Percentiles rank a stretch among this genome's conserved stretches.
These are phyloP conservation scores for Eucalyptus sp. DNA, from an alignment of 345 rosid species.

Conservation along the genomic window DNA sequence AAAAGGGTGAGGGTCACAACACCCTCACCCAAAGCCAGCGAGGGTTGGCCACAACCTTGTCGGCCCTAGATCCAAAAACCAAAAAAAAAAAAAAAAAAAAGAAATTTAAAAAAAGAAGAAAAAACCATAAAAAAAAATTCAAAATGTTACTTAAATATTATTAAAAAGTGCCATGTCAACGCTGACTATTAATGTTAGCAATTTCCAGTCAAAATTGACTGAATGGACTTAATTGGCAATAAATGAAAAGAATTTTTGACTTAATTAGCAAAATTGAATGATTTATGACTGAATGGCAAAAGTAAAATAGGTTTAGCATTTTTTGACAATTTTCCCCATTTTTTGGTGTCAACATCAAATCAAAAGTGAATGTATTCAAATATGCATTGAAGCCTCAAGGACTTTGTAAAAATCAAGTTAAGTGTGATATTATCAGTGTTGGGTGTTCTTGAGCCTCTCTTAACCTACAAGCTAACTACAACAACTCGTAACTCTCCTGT, in stretches of 20 bases:
- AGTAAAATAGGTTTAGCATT: rapidly evolving
- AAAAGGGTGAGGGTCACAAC: too few species aligned
- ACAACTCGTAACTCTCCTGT: rapidly evolving
- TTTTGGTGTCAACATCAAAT: background rate
- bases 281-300: rapidly evolving
- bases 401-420: background rate
- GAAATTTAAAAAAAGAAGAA: too few species aligned
- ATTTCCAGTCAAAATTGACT: too few species aligned
- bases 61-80: too few species aligned
- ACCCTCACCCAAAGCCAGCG: rapidly evolving
- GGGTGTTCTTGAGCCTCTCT: background rate
- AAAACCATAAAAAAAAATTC: too few species aligned
- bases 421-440: background rate
- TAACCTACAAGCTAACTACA: background rate
- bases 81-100: rapidly evolving
- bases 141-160: too few species aligned
- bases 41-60: too few species aligned
- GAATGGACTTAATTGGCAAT: rapidly evolving
- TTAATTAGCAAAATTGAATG: rapidly evolving
- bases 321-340: too few species aligned
- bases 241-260: too few species aligned
- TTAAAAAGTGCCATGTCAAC: rapidly evolving
- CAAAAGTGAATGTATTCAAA: background rate
- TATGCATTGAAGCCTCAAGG: background rate
- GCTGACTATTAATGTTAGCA: rapidly evolving